Evolutionary conservation across 306 rosid genomes (phyloP), one percentile per base, ranked within the genome.

Genomic region (Vicia faba): DNA sequence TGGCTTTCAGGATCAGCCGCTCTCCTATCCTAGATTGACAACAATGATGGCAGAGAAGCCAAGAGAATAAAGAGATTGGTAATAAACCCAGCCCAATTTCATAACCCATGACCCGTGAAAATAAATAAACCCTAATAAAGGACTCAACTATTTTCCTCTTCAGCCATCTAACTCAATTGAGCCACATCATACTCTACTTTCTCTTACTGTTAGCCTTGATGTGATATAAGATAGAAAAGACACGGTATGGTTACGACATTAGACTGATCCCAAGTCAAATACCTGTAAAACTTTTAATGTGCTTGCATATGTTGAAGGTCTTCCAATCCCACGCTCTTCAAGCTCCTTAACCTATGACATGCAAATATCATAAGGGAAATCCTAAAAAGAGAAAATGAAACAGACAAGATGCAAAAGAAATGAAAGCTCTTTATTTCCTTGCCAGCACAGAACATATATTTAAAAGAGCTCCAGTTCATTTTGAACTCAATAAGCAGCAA

Each of bases 321-420:
- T 88, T 74, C 99, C 97, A 71, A 93, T 93, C 46, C 99, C 99
- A 69, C 90, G 96, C 86, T 93, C 99, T 87, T 93, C 99, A 64
- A 93, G 81, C 83, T 81, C 90, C 90, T 90, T 90, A 74, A 93
- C 92, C 99, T 93, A 79, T 64, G 53, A 57, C 35, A 60, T 56
- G 65, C 29, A 45, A 74, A 75, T 58, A 75, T 51, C 57, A 66
- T 14, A 46, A 33, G 26, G 25, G 25, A 61, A 57, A 76, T 23
- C 49, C 49, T 75, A 13, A 62, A 41, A 35, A 57, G 51, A 26
- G 69, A 45, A 33, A 33, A 68, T 15, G 46, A 55, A 61, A 48
- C 16, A 56, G 40, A 68, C 35, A 69, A 53, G 59, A 38, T 43
- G 73, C 63, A 66, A 31, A 75, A 61, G 36, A 45, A 68, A 56